A percentile compares a stretch with the other conserved stretches of the same genome.
These are phyloP conservation scores for Pezicula rhizophila DNA, from an alignment of 2,329 filamentous ascomycete genomes.

Conservation along the genomic window DNA sequence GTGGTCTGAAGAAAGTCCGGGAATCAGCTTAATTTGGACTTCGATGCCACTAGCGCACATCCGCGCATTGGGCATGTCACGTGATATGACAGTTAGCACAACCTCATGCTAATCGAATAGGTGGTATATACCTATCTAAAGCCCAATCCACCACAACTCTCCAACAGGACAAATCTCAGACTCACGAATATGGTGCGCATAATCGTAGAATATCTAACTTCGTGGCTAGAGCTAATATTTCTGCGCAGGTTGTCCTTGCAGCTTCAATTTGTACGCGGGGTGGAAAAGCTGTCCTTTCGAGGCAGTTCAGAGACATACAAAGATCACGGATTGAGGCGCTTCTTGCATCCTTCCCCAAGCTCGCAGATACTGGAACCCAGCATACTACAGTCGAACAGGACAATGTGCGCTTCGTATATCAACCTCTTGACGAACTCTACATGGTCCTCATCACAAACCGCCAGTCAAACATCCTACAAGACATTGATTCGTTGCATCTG, in stretches of 20 bases:
- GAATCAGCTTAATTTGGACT: too few species aligned
- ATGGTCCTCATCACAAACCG: conserved; percentile 99
- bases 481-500: conserved; percentile 96
- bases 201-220: neutral
- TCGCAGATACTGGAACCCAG: conserved; percentile 91
- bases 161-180: conserved; percentile 1
- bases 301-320: conserved; percentile 97
- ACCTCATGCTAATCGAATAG: neutral
- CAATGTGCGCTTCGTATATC: conserved; percentile 99
- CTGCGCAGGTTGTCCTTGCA: conserved; percentile 81
- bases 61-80: neutral
- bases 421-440: conserved; percentile 97
- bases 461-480: conserved; percentile 98
- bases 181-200: conserved; percentile 15
- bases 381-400: conserved; percentile 98
- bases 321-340: conserved; percentile 94
- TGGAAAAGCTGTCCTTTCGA: conserved; percentile 95
- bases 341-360: conserved; percentile 94
- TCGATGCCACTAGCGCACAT: too few species aligned
- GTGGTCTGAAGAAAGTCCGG: too few species aligned
- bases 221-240: conserved; percentile 10
- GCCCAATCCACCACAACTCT: conserved; percentile 7
- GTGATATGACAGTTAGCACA: too few species aligned
- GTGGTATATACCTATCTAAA: conserved; percentile 1
- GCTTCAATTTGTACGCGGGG: conserved; percentile 98